Conservation (phyloP, 2,329 filamentous ascomycete genomes). For the Camptophora hylomeconis region DNA sequence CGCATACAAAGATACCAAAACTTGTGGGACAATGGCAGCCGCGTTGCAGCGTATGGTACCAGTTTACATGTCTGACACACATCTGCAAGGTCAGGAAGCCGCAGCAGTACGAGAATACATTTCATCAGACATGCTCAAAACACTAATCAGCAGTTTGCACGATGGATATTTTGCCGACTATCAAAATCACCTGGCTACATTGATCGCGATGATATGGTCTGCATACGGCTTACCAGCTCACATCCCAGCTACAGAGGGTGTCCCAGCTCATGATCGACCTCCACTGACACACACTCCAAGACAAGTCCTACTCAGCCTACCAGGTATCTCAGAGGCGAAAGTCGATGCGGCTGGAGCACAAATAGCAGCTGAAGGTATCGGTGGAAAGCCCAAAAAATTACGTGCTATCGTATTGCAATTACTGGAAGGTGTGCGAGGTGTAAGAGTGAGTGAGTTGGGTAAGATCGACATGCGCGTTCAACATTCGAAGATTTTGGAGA, state of each 20-base stretch:
- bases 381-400: constrained; percentile 58
- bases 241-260: constrained; percentile 11
- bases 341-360: constrained; percentile 53
- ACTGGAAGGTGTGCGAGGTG: constrained; percentile 72
- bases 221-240: constrained; percentile 45
- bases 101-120: constrained; percentile 77
- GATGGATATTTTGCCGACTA: constrained; percentile 95
- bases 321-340: constrained; percentile 56
- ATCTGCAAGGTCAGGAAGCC: constrained; percentile 35
- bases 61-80: constrained; percentile 44
- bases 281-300: constrained; percentile 56
- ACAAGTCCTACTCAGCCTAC: constrained; percentile 64
- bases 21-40: constrained; percentile 71
- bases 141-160: constrained; percentile 78
- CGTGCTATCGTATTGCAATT: constrained; percentile 71
- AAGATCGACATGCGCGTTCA: constrained; percentile 44
- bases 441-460: constrained; percentile 87
- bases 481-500: constrained; percentile 15
- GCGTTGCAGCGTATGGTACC: constrained; percentile 77
- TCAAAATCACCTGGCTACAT: constrained; percentile 76
- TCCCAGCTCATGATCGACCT: constrained; percentile 12
- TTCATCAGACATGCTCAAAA: constrained; percentile 74
- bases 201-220: constrained; percentile 76
- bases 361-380: constrained; percentile 40
- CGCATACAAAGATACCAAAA: constrained; percentile 77